Conservation (phyloP, 805 yeast species). For the Wickerhamomyces rabaulensis region DNA sequence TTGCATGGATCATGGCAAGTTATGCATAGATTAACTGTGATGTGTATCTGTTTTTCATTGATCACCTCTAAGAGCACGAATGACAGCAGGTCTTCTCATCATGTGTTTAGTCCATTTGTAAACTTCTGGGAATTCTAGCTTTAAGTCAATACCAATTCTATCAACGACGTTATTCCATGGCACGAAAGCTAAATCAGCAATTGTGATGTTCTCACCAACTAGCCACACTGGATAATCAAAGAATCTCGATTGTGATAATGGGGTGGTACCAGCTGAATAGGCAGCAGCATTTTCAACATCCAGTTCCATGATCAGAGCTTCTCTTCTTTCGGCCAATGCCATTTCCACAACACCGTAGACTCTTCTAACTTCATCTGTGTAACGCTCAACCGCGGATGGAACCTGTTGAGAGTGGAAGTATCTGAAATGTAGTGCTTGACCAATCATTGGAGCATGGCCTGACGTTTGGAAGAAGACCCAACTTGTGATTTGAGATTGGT, state of each 20-base stretch:
- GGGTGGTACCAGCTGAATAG: slow-evolving; percentile 83
- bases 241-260: slow-evolving; percentile 76
- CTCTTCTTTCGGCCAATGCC: slow-evolving; percentile 91
- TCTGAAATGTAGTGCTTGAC: slow-evolving; percentile 91
- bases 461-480: slow-evolving; percentile 96
- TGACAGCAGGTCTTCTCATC: slow-evolving; percentile 93
- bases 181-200: slow-evolving; percentile 89
- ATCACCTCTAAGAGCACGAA: slow-evolving; percentile 78
- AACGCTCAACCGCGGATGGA: slow-evolving; percentile 85
- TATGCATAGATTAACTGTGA: too few species aligned
- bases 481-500: slow-evolving; percentile 77
- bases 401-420: slow-evolving; percentile 84
- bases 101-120: slow-evolving; percentile 92
- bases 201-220: slow-evolving; percentile 77
- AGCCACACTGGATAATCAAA: slow-evolving; percentile 95
- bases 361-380: slow-evolving; percentile 86
- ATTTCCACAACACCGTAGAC: slow-evolving; percentile 93
- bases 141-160: slow-evolving; percentile 82
- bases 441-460: slow-evolving; percentile 98
- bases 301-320: slow-evolving; percentile 81
- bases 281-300: slow-evolving; percentile 85
- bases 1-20: too few species aligned
- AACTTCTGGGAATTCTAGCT: slow-evolving; percentile 88
- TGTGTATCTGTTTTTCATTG: slow-evolving; percentile 10
- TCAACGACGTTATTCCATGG: slow-evolving; percentile 98